Percentiles rank a stretch among this genome's conserved stretches.
Conservation (phyloP, 2,329 filamentous ascomycete species). For the Purpureocillium takamizusanense region DNA sequence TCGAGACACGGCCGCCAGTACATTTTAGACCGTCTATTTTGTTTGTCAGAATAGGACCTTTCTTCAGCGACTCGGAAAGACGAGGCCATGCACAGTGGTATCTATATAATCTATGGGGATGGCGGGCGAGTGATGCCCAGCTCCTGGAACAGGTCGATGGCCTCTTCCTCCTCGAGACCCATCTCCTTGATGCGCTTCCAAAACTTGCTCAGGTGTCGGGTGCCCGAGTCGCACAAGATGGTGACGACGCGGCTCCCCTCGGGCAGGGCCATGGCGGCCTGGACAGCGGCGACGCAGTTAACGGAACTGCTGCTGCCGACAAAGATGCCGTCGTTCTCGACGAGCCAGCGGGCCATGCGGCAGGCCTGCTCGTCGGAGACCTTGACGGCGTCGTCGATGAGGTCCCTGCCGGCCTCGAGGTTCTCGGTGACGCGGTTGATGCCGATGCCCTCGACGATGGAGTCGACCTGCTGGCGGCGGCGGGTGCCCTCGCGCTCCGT, state of each 20-base stretch:
- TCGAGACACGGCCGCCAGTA: no score
- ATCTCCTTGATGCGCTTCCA: slow-evolving; percentile 66
- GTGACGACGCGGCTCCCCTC: slow-evolving; percentile 64
- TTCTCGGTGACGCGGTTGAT: slow-evolving; percentile 93
- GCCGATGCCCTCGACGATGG: slow-evolving; percentile 90
- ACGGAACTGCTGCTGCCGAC: slow-evolving; percentile 93
- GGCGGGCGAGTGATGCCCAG: slow-evolving; percentile 29
- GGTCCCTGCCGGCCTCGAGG: slow-evolving; percentile 75
- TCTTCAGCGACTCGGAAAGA: no score
- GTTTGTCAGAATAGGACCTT: not conserved
- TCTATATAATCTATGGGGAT: no score
- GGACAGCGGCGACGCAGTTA: slow-evolving; percentile 78
- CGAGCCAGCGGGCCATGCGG: slow-evolving; percentile 91
- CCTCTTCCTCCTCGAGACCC: slow-evolving; percentile 51
- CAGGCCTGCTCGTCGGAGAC: slow-evolving; percentile 85
- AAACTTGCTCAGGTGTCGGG: slow-evolving; percentile 75
- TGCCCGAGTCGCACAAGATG: slow-evolving; percentile 77
- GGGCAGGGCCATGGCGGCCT: slow-evolving; percentile 54
- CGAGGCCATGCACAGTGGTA: no score
- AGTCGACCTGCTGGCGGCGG: slow-evolving; percentile 84
- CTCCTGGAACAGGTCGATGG: slow-evolving; percentile 38
- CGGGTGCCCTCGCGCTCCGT: slow-evolving; percentile 89
- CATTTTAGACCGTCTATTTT: not conserved
- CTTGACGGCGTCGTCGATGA: slow-evolving; percentile 83
- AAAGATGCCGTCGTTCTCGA: slow-evolving; percentile 92